Evolutionary conservation across 148 eudicot genomes (phyloP), one percentile per base, ranked within the genome.

Genomic region (Salicornia ramosissima): DNA sequence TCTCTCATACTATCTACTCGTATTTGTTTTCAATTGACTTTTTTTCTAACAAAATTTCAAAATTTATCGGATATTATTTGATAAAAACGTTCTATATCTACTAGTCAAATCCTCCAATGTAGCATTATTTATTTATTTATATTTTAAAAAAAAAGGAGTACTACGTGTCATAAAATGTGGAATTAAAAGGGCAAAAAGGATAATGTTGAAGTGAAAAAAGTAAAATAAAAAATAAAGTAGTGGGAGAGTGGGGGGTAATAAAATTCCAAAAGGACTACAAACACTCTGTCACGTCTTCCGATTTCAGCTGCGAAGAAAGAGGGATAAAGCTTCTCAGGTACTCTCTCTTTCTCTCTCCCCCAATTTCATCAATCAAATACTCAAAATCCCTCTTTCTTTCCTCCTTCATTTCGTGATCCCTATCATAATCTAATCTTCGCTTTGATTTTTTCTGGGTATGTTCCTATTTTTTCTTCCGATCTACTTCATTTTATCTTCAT

Each of bases 381-480:
- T 2, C 2, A 36, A 36, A 36, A n/a, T 46, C 70, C 82, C 73
- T n/a, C n/a, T 45, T 36, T 64, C 59, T 33, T 46, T 70, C 73
- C 28, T 66, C 22, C 65, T 67, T 56, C 15, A 60, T 63, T 73
- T 80, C 42, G 71, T 80, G 84, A 83, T 81, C 82, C 89, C 83
- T 68, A 72, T 75, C 30, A n/a, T n/a, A n/a, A 80, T 82, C 79
- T 82, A 85, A 86, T 36, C 79, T 74, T 69, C 76, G 56, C 33
- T 47, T 46, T 64, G 49, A 10, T 58, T 45, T 40, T 50, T 12
- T 36, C 72, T 59, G 45, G 55, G 73, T 69, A 52, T 43, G 14
- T 68, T 28, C 4, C 4, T 36, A 3, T 36, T 36, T 60, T 65
- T 53, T 46, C 31, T 25, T 30, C 66, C 26, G 66, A 72, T 78